Evolutionary conservation across 202 grass and related monocot species (phyloP), one percentile per base, ranked within the genome.

Genomic region (Hordeum pubiflorum): DNA sequence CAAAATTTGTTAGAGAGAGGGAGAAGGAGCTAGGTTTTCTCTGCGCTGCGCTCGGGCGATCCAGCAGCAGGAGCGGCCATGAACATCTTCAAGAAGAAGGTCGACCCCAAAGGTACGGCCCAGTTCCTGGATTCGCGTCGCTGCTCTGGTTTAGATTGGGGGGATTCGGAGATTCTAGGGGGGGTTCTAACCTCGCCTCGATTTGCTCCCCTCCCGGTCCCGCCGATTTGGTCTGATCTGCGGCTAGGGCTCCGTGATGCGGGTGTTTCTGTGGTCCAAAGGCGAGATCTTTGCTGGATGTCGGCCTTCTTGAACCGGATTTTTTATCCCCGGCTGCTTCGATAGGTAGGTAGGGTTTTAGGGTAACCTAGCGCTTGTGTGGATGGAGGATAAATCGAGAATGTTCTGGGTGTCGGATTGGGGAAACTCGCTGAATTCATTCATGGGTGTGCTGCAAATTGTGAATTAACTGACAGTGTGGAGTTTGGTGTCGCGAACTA

Each of bases 81-180:
- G 90, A 93, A 97, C 69, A 92, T 97, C 79, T 97, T 97, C 86
- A 93, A 83, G 90, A 97, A 93, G 92, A 94, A 94, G 82, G 86
- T 87, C 60, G 85, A 89, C 31, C 90, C 93, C 62, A 97, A 97
- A 97, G 90, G 93, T 93, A 52, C 78, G 74, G 17, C 68, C 72
- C 22, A 0, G 1, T 62, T 66, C 52, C 29, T 67, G 10, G 57
- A 69, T 85, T 55, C 18, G 63, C 2, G 62, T 37, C 34, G 36
- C 46, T 82, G 4, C 17, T 58, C 64, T 33, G 20, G 61, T 43
- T 83, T 5, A 54, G 80, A 41, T 18, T 58, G n/a, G 24, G 80
- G 39, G 15, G 60, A 34, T 43, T 67, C 26, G 33, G 74, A 33
- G 43, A 33, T 79, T 83, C 37, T 50, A 36, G 21, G 11, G 64